Percentiles rank a stretch among this genome's conserved stretches.
These are phyloP conservation scores for Talaromyces funiculosus DNA, from an alignment of 2,329 filamentous ascomycete genomes.

Conservation along the genomic window DNA sequence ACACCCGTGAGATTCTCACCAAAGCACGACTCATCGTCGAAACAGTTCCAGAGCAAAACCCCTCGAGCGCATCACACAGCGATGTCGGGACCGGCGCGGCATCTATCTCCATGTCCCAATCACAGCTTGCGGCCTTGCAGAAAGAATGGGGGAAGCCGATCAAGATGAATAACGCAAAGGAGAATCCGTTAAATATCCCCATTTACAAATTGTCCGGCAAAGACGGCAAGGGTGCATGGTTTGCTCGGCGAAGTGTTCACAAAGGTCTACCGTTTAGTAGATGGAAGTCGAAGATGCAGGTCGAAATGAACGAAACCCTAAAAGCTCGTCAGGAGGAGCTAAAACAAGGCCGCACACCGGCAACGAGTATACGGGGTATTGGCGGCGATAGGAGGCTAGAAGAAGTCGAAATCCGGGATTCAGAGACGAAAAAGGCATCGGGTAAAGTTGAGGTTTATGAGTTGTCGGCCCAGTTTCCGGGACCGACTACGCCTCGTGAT, in stretches of 20 bases:
- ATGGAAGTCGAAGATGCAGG: constrained; percentile 70
- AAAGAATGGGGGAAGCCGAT: constrained; percentile 82
- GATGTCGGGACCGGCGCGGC: neutral
- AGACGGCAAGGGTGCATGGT: constrained; percentile 85
- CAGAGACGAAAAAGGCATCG: constrained; percentile 15
- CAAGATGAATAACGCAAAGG: constrained; percentile 52
- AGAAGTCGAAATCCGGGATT: constrained; percentile 46
- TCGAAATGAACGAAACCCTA: constrained; percentile 74
- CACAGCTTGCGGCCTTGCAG: constrained; percentile 57
- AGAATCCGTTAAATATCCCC: constrained; percentile 69
- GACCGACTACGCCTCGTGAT: constrained; percentile 79
- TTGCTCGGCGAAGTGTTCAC: constrained; percentile 77
- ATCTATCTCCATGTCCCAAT: constrained; percentile 28
- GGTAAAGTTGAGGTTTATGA: constrained; percentile 60
- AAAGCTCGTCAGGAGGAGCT: constrained; percentile 64
- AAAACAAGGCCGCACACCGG: constrained; percentile 60
- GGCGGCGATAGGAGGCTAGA: constrained; percentile 73
- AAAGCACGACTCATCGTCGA: constrained; percentile 67
- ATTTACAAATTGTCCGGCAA: constrained; percentile 75
- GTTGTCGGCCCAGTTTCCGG: constrained; percentile 82
- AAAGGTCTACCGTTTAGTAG: constrained; percentile 68
- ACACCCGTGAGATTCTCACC: constrained; percentile 56
- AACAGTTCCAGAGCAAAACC: constrained; percentile 60
- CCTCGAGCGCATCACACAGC: constrained; percentile 20
- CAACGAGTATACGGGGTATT: constrained; percentile 75